Base-by-base conservation (phyloP, 257 asterid species). In the Parsonsia alboflavescens region DNA sequence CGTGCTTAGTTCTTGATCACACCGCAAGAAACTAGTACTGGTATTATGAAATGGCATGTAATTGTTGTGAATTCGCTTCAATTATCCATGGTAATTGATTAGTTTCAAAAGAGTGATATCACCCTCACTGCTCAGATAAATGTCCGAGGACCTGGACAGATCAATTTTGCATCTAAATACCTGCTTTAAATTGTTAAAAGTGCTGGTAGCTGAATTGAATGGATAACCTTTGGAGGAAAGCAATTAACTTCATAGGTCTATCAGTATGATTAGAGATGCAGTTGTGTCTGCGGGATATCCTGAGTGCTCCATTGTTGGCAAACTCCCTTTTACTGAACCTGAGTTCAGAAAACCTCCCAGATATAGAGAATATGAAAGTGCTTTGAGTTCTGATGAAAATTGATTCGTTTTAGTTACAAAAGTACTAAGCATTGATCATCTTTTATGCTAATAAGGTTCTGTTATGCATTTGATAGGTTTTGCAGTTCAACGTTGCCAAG, bases 401-500 rank as follows among this genome's bases (percentile, higher is more conserved):
- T 48, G 11, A 30, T 80, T 16, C 5, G 30, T 73, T 21, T 57
- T 61, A 61, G 61, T 6, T 78, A 28, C 24, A 65, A 62, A 77
- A 56, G 54, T 71, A 53, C 39, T 73, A 64, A 9, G 44, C 57
- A 52, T 33, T 42, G 42, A 21, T 46, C 73, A 33, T 74, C 67
- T 48, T 73, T 61, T 67, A 28, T 44, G 24, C 30, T 73, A 76
- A 80, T 76, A 65, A 59, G 22, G 73, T 46, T 72, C 52, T 71
- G 36, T 79, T 66, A 71, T 82, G 53, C 71, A 5, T 28, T 30
- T 73, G 50, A 63, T 88, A 94, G 99, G 97, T 89, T 82, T 80
- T 90, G 90, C 87, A 80, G 80, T 76, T 80, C 95, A 66, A 90
- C 83, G 84, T 79, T 94, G 86, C 90, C 87, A 49, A 90, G 93